phyloP scores from a whole-genome alignment of 768 basidiomycete genomes.

The Pleurotus giganteus region DNA sequence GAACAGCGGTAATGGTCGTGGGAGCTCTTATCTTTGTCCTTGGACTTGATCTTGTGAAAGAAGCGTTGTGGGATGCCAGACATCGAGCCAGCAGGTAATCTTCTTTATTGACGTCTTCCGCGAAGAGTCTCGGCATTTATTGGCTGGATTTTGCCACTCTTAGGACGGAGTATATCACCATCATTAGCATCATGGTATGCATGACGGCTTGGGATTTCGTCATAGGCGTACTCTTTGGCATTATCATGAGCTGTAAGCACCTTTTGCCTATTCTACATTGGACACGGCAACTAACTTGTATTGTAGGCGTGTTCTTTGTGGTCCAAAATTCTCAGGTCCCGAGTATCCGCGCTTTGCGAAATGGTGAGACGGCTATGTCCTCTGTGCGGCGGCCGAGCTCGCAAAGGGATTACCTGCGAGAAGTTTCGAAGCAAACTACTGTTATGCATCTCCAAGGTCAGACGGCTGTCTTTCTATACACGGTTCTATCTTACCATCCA shows the following conservation, averaged over 20 bases:
- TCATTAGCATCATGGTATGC: slow-evolving; percentile 80
- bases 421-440: slow-evolving; percentile 88
- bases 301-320: slow-evolving; percentile 90
- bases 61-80: slow-evolving; percentile 95
- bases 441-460: slow-evolving; percentile 83
- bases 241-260: slow-evolving; percentile 82
- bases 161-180: slow-evolving; percentile 80
- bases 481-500: not conserved
- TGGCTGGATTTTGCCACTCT: slow-evolving; percentile 11
- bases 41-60: slow-evolving; percentile 91
- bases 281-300: not conserved
- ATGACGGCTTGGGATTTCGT: slow-evolving; percentile 98
- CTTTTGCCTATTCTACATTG: slow-evolving; percentile 7
- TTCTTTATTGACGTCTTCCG: not conserved
- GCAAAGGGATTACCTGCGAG: slow-evolving; percentile 88
- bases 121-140: no score
- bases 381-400: slow-evolving; percentile 87
- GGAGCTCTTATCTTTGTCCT: slow-evolving; percentile 91
- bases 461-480: not conserved
- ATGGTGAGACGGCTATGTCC: slow-evolving; percentile 82
- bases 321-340: slow-evolving; percentile 85
- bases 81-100: slow-evolving; percentile 74
- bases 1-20: slow-evolving; percentile 84
- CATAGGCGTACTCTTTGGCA: slow-evolving; percentile 88
- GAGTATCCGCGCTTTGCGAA: slow-evolving; percentile 82